Base-by-base conservation (phyloP, 2,329 filamentous ascomycete genomes). In the Penicillium brevicompactum region DNA sequence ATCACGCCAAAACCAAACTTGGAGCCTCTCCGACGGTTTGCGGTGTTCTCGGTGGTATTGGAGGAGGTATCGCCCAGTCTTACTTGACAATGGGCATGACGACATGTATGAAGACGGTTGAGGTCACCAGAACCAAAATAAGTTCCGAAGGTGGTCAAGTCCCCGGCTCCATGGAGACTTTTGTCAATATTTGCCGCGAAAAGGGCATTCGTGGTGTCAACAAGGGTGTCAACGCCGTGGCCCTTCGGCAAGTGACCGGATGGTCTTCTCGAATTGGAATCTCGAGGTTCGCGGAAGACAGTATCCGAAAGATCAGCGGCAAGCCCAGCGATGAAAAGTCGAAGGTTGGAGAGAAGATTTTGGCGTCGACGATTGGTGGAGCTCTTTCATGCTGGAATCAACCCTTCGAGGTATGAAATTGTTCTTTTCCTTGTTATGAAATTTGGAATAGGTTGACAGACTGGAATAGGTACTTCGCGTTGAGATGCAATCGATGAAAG, bases 41-140 rank as follows among this genome's bases (percentile, higher is more conserved):
- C 65, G 93, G 93, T 70, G 96, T 97, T 79, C 72, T 82, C 22
- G 93, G 92, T 67, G 93, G 93, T 75, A 90, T 97, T 80, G 83
- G 86, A 18, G 92, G 93, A 71, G 92, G 93, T 81, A 87, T 97
- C 55, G 92, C 92, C 41, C 93, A 97, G 80, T 92, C 93, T 57
- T 97, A 97, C 76, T 92, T 92, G 65, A 97, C 93, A 75, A 97
- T 97, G 91, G 92, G 93, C 67, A 97, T 97, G 86, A 97, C 92
- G 80, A 97, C 93, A 57, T 97, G 93, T 84, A 97, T 97, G 93
- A 97, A 97, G 86, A 97, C 93, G 64, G 92, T 96, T 65, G 93
- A 97, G 78, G 97, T 97, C 78, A 97, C 93, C 71, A 92, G 96
- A 80, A 88, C 92, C 82, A 96, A 96, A 84, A 80, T 92, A 67